Base-by-base conservation (phyloP, 176 grass and related monocot species). In the Canna indica region DNA sequence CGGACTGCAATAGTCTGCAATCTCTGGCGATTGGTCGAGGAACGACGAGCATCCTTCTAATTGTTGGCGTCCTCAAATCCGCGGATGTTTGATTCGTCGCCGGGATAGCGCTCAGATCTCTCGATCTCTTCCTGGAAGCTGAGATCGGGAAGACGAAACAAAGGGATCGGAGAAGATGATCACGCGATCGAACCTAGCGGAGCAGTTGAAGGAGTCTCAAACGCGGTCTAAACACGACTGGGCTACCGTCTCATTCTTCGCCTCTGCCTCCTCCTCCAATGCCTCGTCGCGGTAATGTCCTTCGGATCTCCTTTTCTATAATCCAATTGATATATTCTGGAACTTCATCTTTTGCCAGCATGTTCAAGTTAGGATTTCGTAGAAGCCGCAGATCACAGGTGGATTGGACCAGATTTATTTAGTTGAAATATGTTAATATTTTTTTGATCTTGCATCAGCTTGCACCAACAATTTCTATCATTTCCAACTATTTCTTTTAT, bases 191-290 rank as follows among this genome's bases (percentile, higher is more conserved):
- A 80, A 68, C 66, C 74, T 85, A 27, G 72, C 73, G 72, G 83
- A 85, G 67, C 83, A 85, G 69, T 64, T 77, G 77, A 74, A 64
- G 72, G 77, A 81, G 67, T 85, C 76, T 54, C 71, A 73, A 35
- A 12, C 59, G 36, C 53, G 71, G 25, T 60, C 71, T 34, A 73
- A 73, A 36, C 14, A 44, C 25, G 71, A 73, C 0, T 60, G 71
- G 71, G 71, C 71, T 25, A 73, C 71, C 71, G 24, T 61, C 50
- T 73, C 71, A 10, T 73, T 59, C 50, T 42, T 59, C n/a, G 59
- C 48, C 50, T 26, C 64, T 7, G 17, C 70, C 56, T 72, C 54
- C 50, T 34, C 71, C 53, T 52, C 80, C 69, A 28, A 70, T 34
- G 53, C 59, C 32, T 79, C 76, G 15, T 75, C 82, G 26, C 69